These are phyloP conservation scores for Barnettozyma pratensis DNA, from an alignment of 805 yeast species.

Conservation along the genomic window DNA sequence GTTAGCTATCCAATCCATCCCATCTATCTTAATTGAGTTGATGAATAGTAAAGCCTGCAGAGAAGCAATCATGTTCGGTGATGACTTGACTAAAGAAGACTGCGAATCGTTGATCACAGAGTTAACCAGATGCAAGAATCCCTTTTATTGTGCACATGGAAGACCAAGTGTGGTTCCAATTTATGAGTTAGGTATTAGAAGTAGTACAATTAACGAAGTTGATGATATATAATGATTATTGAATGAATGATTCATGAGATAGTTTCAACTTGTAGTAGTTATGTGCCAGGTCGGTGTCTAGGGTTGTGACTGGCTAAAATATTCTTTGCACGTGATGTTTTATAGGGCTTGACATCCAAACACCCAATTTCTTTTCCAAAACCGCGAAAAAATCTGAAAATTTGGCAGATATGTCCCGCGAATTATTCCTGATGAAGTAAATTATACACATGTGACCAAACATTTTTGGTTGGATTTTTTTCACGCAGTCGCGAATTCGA, in stretches of 20 bases:
- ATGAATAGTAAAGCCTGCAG: conserved; percentile 64
- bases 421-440: not conserved
- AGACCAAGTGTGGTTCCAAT: conserved; percentile 67
- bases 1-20: conserved; percentile 37
- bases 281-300: too few species aligned
- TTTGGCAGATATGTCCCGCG: not conserved
- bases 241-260: not conserved
- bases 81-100: conserved; percentile 35
- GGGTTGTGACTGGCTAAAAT: not conserved
- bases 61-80: conserved; percentile 70
- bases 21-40: conserved; percentile 43
- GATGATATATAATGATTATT: not conserved
- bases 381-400: too few species aligned
- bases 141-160: conserved; percentile 86
- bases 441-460: conserved; percentile 9
- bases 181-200: conserved; percentile 17
- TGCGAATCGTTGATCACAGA: conserved; percentile 39
- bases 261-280: too few species aligned
- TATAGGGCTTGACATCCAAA: conserved; percentile 2
- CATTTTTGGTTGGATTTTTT: conserved; percentile 8
- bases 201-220: not conserved
- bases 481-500: conserved; percentile 1
- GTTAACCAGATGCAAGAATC: conserved; percentile 47
- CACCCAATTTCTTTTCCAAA: not conserved
- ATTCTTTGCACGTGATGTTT: not conserved